Conservation (phyloP, 371 early-diverging fungal genomes). For the Mortierella sp. region DNA sequence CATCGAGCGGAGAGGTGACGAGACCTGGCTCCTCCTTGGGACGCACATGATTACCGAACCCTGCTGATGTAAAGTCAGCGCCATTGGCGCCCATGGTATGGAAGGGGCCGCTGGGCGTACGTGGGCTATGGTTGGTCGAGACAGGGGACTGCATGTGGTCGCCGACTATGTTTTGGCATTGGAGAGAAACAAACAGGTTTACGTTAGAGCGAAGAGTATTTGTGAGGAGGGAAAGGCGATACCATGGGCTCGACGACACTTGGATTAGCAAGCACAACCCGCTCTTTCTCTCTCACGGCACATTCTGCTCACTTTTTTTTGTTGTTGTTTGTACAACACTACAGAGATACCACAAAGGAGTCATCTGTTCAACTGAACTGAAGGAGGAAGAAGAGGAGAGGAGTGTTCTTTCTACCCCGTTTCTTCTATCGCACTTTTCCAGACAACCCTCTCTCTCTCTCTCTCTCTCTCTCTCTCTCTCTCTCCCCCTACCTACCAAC, state of each 20-base stretch:
- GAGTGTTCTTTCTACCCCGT: too few species aligned
- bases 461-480: slow-evolving; percentile 2
- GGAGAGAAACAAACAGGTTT: slow-evolving; percentile 3
- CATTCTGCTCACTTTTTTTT: neutral
- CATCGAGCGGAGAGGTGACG: slow-evolving; percentile 25
- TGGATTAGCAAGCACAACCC: slow-evolving; percentile 4
- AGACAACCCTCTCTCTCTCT: neutral
- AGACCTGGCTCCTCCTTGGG: slow-evolving; percentile 41
- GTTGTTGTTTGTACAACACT: too few species aligned
- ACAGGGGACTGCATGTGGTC: slow-evolving; percentile 39
- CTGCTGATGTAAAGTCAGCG: slow-evolving; percentile 23
- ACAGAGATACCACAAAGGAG: too few species aligned
- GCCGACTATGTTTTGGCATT: slow-evolving; percentile 10
- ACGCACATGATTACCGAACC: slow-evolving; percentile 28
- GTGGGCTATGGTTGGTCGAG: slow-evolving; percentile 41
- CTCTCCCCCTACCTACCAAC: slow-evolving; percentile 1
- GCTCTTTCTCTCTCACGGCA: slow-evolving; percentile 6
- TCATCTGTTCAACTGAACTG: too few species aligned
- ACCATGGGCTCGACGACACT: too few species aligned
- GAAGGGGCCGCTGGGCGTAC: slow-evolving; percentile 36
- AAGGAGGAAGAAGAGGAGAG: too few species aligned
- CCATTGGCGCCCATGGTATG: slow-evolving; percentile 23
- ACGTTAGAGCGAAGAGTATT: too few species aligned
- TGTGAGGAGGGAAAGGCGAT: too few species aligned
- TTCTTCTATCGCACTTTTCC: too few species aligned